Base-by-base conservation (phyloP, 1,139 yeast genomes). In the Debaryomyces subglobosus region DNA sequence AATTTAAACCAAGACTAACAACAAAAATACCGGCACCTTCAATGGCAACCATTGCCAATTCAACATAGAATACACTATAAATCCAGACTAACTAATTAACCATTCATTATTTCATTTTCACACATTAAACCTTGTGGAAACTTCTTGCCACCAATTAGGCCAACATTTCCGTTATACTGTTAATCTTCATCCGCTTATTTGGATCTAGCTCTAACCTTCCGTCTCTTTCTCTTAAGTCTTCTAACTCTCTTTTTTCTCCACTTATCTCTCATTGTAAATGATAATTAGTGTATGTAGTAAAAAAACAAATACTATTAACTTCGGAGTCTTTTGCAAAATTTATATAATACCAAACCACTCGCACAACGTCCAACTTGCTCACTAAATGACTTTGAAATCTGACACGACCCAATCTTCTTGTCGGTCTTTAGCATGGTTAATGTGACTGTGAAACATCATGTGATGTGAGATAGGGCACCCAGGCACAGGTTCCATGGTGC, bases 211-310 rank as follows among this genome's bases (percentile, higher is more conserved):
- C 97, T 89, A 71, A 91, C 96, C 96, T 90, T 90, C 96, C 97
- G 96, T 87, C 97, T 88, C 96, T 91, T 91, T 86, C 97, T 89
- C 88, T 91, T 91, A 76, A 91, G 89, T 89, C 97, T 89, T 89
- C 97, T 90, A 81, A 87, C 96, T 90, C 97, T 90, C 96, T 91
- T 91, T 88, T 91, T 91, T 89, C 96, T 90, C 97, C 96, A 89
- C 86, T 87, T 87, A 80, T 85, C 82, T 85, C 96, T 86, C 96
- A 87, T 87, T 58, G 62, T 74, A 69, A 72, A 65, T 57, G 67
- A 67, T 64, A 64, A 62, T 61, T 59, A 62, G 64, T 61, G 64
- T 60, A 52, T 55, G 57, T 57, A 56, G 50, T 48, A 56, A 56
- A 52, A 54, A 50, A 55, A 57, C 52, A 50, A 54, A 53, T 54